Evolutionary conservation across 2,329 filamentous ascomycete genomes (phyloP), one percentile per base, ranked within the genome.

Genomic region (Boeremia lycopersici): DNA sequence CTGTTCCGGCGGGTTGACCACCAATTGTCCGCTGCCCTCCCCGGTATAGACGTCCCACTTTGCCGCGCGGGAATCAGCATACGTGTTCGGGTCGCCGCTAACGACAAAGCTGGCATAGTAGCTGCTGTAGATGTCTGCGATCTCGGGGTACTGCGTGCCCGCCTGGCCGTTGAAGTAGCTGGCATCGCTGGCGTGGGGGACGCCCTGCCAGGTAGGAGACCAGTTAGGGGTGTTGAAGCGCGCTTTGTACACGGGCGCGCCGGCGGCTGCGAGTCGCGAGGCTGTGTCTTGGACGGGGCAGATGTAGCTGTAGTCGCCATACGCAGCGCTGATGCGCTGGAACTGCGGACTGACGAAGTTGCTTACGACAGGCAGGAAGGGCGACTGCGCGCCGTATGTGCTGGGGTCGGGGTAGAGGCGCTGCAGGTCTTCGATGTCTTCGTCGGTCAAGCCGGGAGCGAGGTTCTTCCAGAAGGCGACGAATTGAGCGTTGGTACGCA

Each of bases 311-410:
- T 71, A 74, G 50, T 74, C 70, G 26, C 68, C 72, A 17, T 73
- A 73, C 0, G 80, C 76, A 1, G 78, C 77, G 0, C 75, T 70
- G 4, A 82, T 45, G 3, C 80, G 76, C 33, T 79, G 66, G 49
- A 77, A 82, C 56, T 82, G 79, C 2, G 61, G 53, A 17, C 75
- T 77, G 15, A 78, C 75, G 12, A 75, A 77, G 0, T 74, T 75
- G 68, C 66, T 34, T 71, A 76, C 0, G 72, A 73, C 52, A 4
- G 52, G 46, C 13, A 48, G 49, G 35, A 62, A 58, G 8, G 66
- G 59, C 9, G 48, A 52, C 4, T 59, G 53, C 3, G 44, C 31
- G 3, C 58, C 55, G 35, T 53, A 44, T 3, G 55, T 40, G 4
- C 50, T 26, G 15, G 63, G 49, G 15, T 71, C 67, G 0, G 33